Percentiles rank a stretch among this genome's conserved stretches.
Evolutionary conservation across 1,284 basidiomycete species (phyloP).

Genomic region (Salmacisia buchloeana): DNA sequence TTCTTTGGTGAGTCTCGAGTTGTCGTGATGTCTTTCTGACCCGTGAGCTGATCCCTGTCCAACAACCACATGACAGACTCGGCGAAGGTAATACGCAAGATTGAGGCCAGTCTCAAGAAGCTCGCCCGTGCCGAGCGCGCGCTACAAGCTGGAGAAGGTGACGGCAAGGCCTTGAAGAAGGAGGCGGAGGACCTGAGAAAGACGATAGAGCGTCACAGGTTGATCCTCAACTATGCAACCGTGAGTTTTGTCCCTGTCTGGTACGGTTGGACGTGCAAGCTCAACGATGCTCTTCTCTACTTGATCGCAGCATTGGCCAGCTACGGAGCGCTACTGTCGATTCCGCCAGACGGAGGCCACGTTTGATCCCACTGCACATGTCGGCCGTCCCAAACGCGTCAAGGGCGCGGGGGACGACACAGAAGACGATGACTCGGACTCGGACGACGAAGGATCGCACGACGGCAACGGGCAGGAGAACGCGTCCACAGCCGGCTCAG

Average conservation of each 20-base stretch:
- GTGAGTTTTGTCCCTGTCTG: no score
- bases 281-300: not conserved
- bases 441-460: not conserved
- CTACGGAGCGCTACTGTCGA: not conserved
- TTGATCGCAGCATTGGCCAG: not conserved
- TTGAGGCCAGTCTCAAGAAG: not conserved
- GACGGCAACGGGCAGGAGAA: not conserved
- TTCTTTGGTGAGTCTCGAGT: not conserved
- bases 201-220: not conserved
- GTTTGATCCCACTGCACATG: no score
- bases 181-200: not conserved
- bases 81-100: not conserved
- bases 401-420: not conserved
- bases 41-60: not conserved
- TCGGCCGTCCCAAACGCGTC: no score
- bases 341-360: not conserved
- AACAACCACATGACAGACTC: not conserved
- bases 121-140: no score
- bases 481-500: not conserved
- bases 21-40: not conserved
- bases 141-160: not conserved
- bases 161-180: not conserved
- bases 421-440: not conserved
- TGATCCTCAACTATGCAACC: not conserved
- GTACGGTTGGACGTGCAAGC: not conserved